Base-by-base conservation (phyloP, 805 yeast genomes). In the Candida bentonensis region DNA sequence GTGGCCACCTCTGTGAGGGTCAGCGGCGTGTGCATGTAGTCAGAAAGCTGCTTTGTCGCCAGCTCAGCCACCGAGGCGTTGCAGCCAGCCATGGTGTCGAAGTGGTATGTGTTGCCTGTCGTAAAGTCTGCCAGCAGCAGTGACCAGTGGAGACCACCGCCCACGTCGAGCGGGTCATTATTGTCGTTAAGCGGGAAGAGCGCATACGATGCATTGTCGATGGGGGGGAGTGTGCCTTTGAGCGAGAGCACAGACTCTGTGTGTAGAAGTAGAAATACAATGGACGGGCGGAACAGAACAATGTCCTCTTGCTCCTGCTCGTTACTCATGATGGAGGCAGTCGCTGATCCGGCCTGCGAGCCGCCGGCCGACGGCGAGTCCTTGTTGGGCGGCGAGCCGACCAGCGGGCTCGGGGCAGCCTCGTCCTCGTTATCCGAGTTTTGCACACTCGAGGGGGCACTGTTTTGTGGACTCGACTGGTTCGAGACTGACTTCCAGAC, bases 61-160 rank as follows among this genome's bases (percentile, higher is more conserved):
- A 49, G 52, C 15, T 55, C 56, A 1, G 72, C 56, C 22, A 63
- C 70, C 0, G 49, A 42, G 17, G 62, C 65, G 44, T 74, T 74
- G 23, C 67, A 68, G 4, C 61, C 58, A 7, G 56, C 59, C 76
- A 75, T 60, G 40, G 83, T 75, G 53, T 83, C 92, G 54, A 76
- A 79, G 9, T 79, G 63, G 21, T 65, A 66, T 2, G 78, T 71
- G 25, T 61, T 65, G 15, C 64, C 60, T 34, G 74, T 79, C 13
- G 69, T 58, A 5, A 71, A 49, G 26, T 71, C 68, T 4, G 78
- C 64, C 15, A 82, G 68, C 13, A 78, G 67, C 15, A 83, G 60
- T 0, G 83, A 76, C 92, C 94, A 82, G 60, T 83, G 92, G 40
- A 76, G 77, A 1, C 89, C 92, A 15, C 79, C 78, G 48, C 75